Percentiles rank a stretch among this genome's conserved stretches.
These are phyloP conservation scores for Escovopsis sp. DNA, from an alignment of 2,329 filamentous ascomycete genomes.

Conservation along the genomic window DNA sequence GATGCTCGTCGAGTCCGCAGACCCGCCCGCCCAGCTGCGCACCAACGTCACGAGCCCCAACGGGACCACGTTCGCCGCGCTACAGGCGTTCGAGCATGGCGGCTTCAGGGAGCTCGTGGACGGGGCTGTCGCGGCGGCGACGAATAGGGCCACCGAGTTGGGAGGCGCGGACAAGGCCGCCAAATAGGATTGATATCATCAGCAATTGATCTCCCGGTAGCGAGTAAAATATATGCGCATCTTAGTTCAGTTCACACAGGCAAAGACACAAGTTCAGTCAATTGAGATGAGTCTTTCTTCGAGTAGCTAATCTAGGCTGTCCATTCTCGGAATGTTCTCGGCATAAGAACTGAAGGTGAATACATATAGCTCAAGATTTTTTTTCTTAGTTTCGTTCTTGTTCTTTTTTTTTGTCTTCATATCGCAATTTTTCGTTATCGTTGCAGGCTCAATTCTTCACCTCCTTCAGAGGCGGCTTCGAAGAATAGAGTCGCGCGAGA, in stretches of 20 bases:
- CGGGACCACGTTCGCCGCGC: conserved; percentile 34
- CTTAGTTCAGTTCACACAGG: no score
- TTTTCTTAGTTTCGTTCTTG: not conserved
- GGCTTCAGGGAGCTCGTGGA: conserved; percentile 29
- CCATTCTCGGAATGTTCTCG: no score
- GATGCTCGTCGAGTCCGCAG: conserved; percentile 33
- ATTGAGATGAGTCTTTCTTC: no score
- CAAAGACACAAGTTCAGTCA: no score
- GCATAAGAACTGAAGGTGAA: not conserved
- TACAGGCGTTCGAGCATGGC: conserved; percentile 31
- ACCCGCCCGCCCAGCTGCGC: conserved; percentile 30
- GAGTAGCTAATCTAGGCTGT: no score
- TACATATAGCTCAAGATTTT: not conserved
- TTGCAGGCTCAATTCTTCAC: not conserved
- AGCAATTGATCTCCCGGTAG: not conserved
- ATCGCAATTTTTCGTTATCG: not conserved
- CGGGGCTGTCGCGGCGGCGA: conserved; percentile 32
- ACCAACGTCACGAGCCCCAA: conserved; percentile 39
- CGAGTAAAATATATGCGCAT: no score
- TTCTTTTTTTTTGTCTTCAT: not conserved
- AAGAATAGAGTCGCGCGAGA: conserved; percentile 13
- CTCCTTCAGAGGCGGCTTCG: conserved; percentile 7
- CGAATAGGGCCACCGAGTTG: conserved; percentile 25
- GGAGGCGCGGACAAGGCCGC: conserved; percentile 15
- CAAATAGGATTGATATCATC: conserved; percentile 13